These are phyloP conservation scores for Scedosporium boydii DNA, from an alignment of 2,329 filamentous ascomycete species.

Conservation along the genomic window DNA sequence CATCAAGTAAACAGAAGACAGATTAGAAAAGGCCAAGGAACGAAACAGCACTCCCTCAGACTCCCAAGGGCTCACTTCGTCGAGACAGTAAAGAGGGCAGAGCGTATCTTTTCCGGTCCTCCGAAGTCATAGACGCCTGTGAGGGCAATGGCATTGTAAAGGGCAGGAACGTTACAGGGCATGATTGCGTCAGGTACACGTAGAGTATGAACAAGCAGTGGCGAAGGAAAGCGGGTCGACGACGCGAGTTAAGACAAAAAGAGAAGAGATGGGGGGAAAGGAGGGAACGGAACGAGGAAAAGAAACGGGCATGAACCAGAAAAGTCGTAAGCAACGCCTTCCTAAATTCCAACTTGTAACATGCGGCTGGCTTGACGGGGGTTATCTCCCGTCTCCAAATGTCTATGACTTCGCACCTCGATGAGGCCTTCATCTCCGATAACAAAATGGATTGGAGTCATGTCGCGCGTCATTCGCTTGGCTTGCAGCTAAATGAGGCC, in stretches of 20 bases:
- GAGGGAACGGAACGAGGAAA: background rate
- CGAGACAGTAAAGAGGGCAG: too few relatives aligned
- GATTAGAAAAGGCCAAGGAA: slow-evolving; percentile 1
- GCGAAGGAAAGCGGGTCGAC: background rate
- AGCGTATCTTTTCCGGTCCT: too few relatives aligned
- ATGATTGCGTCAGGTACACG: background rate
- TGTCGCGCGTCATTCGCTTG: background rate
- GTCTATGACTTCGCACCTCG: background rate
- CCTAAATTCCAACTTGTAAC: background rate
- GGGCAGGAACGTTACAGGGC: background rate
- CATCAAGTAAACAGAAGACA: background rate
- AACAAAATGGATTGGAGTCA: background rate
- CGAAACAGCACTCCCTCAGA: background rate
- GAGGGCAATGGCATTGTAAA: background rate
- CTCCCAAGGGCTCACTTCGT: background rate
- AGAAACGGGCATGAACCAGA: background rate
- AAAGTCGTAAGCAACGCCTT: background rate
- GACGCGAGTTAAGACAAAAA: too few relatives aligned
- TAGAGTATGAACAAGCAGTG: background rate
- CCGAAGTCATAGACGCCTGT: too few relatives aligned
- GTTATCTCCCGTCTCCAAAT: background rate
- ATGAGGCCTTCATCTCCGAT: background rate
- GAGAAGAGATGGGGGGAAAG: too few relatives aligned
- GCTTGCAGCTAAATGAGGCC: too few relatives aligned
- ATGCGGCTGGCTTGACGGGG: background rate